Percentiles rank a stretch among this genome's conserved stretches.
Evolutionary conservation across 148 eudicot genomes (phyloP).

Genomic region (Diospyros kaki): DNA sequence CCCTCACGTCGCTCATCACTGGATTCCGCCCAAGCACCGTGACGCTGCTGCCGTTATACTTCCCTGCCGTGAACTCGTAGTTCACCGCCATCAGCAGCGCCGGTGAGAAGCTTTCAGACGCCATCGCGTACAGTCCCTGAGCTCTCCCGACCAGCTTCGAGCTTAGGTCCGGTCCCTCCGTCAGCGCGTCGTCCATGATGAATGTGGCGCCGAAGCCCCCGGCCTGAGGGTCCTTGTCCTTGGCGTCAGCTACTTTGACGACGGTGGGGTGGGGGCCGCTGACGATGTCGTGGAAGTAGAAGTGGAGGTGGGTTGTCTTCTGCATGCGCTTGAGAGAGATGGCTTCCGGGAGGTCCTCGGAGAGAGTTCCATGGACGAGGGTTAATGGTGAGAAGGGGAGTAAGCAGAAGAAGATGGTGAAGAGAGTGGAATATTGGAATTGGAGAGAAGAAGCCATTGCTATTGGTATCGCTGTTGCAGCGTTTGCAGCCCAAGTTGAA

Average conservation of each 20-base stretch:
- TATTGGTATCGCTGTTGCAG: too few species aligned
- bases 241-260: constrained; percentile 24
- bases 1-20: constrained; percentile 21
- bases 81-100: constrained; percentile 40
- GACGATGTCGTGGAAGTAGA: constrained; percentile 43
- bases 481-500: too few species aligned
- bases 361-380: constrained; percentile 11
- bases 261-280: constrained; percentile 41
- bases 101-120: constrained; percentile 14
- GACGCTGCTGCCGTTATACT: constrained; percentile 44
- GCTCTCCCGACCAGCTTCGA: constrained; percentile 44
- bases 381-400: constrained; percentile 2
- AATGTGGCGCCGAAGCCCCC: constrained; percentile 13
- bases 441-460: too few species aligned
- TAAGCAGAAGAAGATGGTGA: neutral
- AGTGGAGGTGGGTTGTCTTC: constrained; percentile 35
- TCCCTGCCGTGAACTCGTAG: constrained; percentile 34
- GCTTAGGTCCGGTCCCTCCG: constrained; percentile 23
- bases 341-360: constrained; percentile 14
- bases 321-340: constrained; percentile 15
- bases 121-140: constrained; percentile 41
- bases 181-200: constrained; percentile 43
- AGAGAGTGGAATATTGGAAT: neutral
- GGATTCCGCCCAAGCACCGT: constrained; percentile 39
- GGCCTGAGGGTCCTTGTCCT: neutral